Base-by-base conservation (phyloP, 106 monocot genomes). In the Amphibolis antarctica region DNA sequence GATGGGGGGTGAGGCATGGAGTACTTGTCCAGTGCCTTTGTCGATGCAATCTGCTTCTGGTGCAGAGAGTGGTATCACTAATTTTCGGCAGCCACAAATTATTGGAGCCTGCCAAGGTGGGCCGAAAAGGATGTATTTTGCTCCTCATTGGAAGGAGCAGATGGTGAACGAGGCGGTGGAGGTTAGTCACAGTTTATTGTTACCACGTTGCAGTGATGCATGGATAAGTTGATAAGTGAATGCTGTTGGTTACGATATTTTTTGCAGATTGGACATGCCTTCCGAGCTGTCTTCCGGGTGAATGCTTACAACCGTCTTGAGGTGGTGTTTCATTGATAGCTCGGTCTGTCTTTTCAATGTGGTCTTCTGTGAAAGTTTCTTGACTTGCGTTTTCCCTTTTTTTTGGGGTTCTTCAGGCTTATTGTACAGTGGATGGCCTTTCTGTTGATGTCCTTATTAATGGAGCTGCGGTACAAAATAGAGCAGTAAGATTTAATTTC, bases 391-490 rank as follows among this genome's bases (percentile, higher is more conserved):
- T 28, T 9, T 53, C 28, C 55, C 14, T 63, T 11, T 21, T 64
- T 42, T 66, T 61, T 18, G 66, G 80, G 86, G 89, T 75, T 23
- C 89, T 62, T 17, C 69, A 92, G 92, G 89, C 89, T 28, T 94
- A 94, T 68, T 94, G 93, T 46, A 89, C 86, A 9, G 75, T 94
- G 55, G 73, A 81, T 28, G 89, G 89, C 47, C 51, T 89, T 10
- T 79, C 79, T 4, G 47, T 89, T 45, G 89, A 94, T 71, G 52
- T 89, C 77, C 80, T 88, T 43, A 83, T 93, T 36, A 79, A 66
- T 71, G 85, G 88, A 42, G 43, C 60, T 61, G 56, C 44, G 21
- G 83, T 86, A 22, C 93, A 94, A 59, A 94, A 94, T 63, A 83
- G 93, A 81, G 86, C 89, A 62, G 92, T 92, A 61, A 59, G 83